Evolutionary conservation across 2,329 filamentous ascomycete genomes (phyloP).

Genomic region (Penicillium sp.): DNA sequence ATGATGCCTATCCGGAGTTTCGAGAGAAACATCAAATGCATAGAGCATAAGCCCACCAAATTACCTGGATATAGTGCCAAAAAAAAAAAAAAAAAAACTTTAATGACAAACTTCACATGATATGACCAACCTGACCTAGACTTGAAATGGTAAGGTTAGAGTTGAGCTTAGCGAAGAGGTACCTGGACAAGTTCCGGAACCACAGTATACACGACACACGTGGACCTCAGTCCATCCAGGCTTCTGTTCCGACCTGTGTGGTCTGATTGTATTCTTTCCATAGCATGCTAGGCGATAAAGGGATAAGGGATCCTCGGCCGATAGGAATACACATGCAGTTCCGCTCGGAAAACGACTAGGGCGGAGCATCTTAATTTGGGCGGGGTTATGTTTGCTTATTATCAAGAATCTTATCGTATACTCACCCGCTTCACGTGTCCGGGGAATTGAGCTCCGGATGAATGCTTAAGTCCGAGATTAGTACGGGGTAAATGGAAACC

Average conservation of each 20-base stretch:
- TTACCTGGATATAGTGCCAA: neutral
- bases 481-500: neutral
- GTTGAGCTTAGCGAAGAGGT: neutral
- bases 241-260: neutral
- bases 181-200: neutral
- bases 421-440: constrained; percentile 18
- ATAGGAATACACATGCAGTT: neutral
- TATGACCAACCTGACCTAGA: neutral
- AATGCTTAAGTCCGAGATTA: constrained; percentile 1
- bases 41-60: neutral
- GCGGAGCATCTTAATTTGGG: neutral
- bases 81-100: too few species aligned
- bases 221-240: neutral
- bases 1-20: neutral
- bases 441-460: constrained; percentile 5
- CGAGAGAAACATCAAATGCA: neutral
- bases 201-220: neutral
- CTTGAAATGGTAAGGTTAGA: neutral
- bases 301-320: constrained; percentile 13
- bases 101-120: neutral
- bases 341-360: neutral
- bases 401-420: constrained; percentile 11
- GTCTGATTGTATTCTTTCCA: neutral
- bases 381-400: constrained; percentile 22
- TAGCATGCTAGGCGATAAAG: constrained; percentile 12